A percentile compares a stretch with the other conserved stretches of the same genome.
Evolutionary conservation across 352 stramenopile species (phyloP).

Genomic region (Globisporangium middletonii): DNA sequence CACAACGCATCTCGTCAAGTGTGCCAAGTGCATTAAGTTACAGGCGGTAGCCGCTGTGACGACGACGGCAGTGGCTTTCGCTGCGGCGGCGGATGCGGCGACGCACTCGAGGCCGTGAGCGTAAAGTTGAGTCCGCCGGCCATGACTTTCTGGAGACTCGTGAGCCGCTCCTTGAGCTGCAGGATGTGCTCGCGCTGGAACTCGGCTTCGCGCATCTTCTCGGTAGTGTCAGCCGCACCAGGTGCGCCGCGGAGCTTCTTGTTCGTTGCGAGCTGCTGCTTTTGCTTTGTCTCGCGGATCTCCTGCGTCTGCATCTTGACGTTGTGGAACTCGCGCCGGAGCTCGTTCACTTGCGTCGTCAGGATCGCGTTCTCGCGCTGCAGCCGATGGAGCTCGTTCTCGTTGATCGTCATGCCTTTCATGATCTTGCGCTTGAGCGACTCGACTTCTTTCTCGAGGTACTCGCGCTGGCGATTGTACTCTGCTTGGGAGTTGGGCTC

Average conservation of each 20-base stretch:
- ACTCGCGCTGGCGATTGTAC: constrained; percentile 90
- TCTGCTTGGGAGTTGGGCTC: constrained; percentile 89
- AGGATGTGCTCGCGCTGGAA: constrained; percentile 68
- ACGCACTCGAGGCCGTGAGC: constrained; percentile 28
- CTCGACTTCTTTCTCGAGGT: constrained; percentile 88
- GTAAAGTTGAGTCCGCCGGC: constrained; percentile 53
- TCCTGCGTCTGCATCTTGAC: constrained; percentile 71
- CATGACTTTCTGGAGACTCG: constrained; percentile 55
- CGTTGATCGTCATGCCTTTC: constrained; percentile 81
- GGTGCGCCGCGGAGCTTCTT: constrained; percentile 3
- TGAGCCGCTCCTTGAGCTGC: constrained; percentile 62
- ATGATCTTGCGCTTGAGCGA: constrained; percentile 89
- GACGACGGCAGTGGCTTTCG: constrained; percentile 10
- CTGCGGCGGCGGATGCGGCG: constrained; percentile 2
- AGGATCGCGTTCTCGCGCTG: constrained; percentile 81
- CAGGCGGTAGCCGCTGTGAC: constrained; percentile 58
- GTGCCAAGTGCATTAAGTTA: constrained; percentile 18
- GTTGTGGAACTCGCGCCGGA: constrained; percentile 76
- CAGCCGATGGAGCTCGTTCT: constrained; percentile 71
- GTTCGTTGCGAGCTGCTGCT: constrained; percentile 16
- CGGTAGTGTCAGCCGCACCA: constrained; percentile 17
- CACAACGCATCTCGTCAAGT: not conserved
- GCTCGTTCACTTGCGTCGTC: constrained; percentile 78
- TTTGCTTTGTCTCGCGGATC: constrained; percentile 41
- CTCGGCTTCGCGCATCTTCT: constrained; percentile 59